Evolutionary conservation across 2,329 filamentous ascomycete genomes (phyloP).

Genomic region (Penicillium sp.): DNA sequence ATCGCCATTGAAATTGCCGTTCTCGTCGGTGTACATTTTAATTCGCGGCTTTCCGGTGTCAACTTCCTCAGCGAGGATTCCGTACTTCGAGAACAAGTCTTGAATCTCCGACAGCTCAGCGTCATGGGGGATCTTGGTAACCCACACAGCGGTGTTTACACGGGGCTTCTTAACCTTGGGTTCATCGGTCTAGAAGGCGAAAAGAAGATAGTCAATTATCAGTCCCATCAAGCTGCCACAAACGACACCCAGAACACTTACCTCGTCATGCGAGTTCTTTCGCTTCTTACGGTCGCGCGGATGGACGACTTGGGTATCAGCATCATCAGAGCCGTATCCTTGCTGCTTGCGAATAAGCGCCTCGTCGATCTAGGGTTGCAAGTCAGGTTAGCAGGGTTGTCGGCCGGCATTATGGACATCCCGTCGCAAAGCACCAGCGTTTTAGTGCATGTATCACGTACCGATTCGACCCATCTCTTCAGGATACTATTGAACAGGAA

Average conservation of each 20-base stretch:
- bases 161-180: constrained; percentile 44
- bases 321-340: constrained; percentile 59
- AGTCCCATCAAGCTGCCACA: neutral
- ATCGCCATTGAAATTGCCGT: constrained; percentile 88
- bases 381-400: neutral
- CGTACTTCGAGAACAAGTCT: constrained; percentile 80
- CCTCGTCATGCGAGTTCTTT: constrained; percentile 52
- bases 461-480: constrained; percentile 72
- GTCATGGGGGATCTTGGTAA: constrained; percentile 80
- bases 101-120: constrained; percentile 76
- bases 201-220: neutral
- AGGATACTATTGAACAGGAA: constrained; percentile 73
- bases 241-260: constrained; percentile 31
- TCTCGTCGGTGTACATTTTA: constrained; percentile 82
- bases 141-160: constrained; percentile 87
- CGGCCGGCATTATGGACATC: neutral
- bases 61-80: constrained; percentile 91
- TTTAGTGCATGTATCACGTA: constrained; percentile 31
- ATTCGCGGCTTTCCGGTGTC: constrained; percentile 84
- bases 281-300: constrained; percentile 52
- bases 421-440: neutral
- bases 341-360: constrained; percentile 59
- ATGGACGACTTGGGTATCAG: constrained; percentile 50
- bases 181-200: constrained; percentile 23
- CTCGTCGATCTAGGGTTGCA: constrained; percentile 54